Evolutionary conservation across 257 asterid species (phyloP), one percentile per base, ranked within the genome.

Genomic region (Solanum appendiculatum): DNA sequence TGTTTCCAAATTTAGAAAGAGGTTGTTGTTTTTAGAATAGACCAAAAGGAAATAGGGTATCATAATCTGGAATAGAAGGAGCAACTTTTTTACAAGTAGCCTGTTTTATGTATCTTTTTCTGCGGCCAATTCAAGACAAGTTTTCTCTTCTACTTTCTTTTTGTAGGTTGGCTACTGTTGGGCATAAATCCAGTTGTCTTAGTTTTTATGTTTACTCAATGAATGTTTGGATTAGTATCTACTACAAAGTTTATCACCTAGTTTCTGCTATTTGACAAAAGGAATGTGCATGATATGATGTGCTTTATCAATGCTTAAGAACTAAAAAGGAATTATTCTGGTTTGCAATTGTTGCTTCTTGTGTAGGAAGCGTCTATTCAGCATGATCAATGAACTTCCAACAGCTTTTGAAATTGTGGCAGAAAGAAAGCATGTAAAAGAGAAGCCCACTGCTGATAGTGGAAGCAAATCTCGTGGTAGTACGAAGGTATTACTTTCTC

Each of bases 401-500:
- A 93, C 98, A 0, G 98, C 92, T 86, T 96, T 95, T 89, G 99
- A 93, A 92, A 94, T 95, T 31, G 97, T 96, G 86, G 93, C 96
- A 3, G 98, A 93, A 83, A 92, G 98, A 89, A 95, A 95, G 86
- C 94, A 97, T 60, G 90, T 87, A 64, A 96, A 95, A 90, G 99
- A 96, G 89, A 95, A 95, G 91, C 95, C 96, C 88, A 93, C 93
- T 90, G 95, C 94, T 2, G 99, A 96, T 86, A 95, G 98, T 87
- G 98, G 98, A 74, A 95, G 98, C 93, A 96, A 87, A 91, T 95
- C 98, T 84, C 98, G 98, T 84, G 98, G 96, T 89, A 91, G 96
- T 91, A 87, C 92, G 29, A 96, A 96, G 99, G 99, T 96, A 54
- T 56, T 75, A 33, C 39, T 31, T 48, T 58, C 15, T 31, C 36